phyloP scores from a whole-genome alignment of 768 basidiomycete genomes.

The Suillus clintonianus region DNA sequence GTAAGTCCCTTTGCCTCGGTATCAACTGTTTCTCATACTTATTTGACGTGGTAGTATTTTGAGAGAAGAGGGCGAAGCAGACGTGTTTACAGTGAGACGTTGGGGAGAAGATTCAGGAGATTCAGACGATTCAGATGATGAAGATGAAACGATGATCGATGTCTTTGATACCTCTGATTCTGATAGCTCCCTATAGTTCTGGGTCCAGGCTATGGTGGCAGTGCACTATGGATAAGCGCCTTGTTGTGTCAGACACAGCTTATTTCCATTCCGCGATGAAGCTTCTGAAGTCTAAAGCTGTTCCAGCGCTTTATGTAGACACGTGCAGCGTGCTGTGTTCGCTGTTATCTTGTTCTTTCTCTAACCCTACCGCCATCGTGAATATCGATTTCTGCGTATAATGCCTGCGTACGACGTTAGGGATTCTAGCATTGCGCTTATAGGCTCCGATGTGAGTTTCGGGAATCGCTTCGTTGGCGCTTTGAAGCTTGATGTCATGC shows the following conservation, averaged over 20 bases:
- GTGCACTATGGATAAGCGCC: background rate
- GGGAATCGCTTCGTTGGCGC: background rate
- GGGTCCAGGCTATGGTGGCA: background rate
- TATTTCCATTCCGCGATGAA: background rate
- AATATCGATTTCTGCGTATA: background rate
- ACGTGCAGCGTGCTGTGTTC: slow-evolving; percentile 17
- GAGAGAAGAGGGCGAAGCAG: slow-evolving; percentile 54
- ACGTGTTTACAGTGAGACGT: slow-evolving; percentile 52
- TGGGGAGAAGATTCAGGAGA: slow-evolving; percentile 37
- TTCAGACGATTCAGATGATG: slow-evolving; percentile 24
- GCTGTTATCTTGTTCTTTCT: slow-evolving; percentile 8
- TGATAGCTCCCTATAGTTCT: background rate
- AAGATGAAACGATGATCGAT: background rate
- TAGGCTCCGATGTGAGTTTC: slow-evolving; percentile 58
- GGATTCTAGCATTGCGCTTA: slow-evolving; percentile 62
- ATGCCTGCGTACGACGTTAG: slow-evolving; percentile 50
- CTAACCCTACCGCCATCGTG: slow-evolving; percentile 5
- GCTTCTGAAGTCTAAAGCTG: background rate
- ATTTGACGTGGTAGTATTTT: slow-evolving; percentile 48
- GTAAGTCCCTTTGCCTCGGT: slow-evolving; percentile 41
- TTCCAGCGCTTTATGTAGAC: slow-evolving; percentile 5
- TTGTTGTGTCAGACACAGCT: background rate
- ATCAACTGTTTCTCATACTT: slow-evolving; percentile 6
- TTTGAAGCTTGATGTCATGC: background rate
- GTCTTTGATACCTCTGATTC: background rate